Base-by-base conservation (phyloP, 2,329 filamentous ascomycete genomes). In the Aureobasidium sp. region DNA sequence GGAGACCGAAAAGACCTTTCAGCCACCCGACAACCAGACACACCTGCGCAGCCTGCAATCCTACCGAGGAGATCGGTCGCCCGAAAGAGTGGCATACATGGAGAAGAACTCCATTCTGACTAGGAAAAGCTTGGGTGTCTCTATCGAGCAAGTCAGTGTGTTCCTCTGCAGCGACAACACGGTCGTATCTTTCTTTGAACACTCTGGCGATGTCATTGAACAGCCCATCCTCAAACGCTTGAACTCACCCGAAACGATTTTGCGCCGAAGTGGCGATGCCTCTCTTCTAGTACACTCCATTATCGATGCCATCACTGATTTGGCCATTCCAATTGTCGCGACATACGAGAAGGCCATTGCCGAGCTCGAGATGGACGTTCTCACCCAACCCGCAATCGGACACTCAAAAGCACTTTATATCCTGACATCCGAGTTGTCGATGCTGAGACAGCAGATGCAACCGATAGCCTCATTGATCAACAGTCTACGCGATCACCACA, bases 161-260 rank as follows among this genome's bases (percentile, higher is more conserved):
- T 96, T 97, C 70, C 78, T 97, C 17, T 92, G 88, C 2, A 82
- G 85, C 14, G 91, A 96, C 74, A 95, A 96, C 70, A 93, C 88
- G 0, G 87, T 96, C 60, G 91, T 95, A 25, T 93, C 90, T 17
- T 96, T 97, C 74, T 97, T 97, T 68, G 91, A 97, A 75, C 83
- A 87, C 45, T 96, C 91, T 0, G 92, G 91, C 2, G 84, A 87
- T 48, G 91, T 96, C 66, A 84, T 96, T 2, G 90, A 96, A 73
- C 79, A 81, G 3, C 91, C 91, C 0, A 96, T 97, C 41, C 79
- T 96, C 31, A 82, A 82, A 39, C 89, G 92, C 22, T 79, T 97
- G 0, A 81, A 79, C 55, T 89, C 87, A 0, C 80, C 84, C 0
- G 90, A 93, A 64, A 97, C 92, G 0, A 90, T 94, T 51, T 77